Conservation (phyloP, 345 rosid species). For the Microthlaspi erraticum region DNA sequence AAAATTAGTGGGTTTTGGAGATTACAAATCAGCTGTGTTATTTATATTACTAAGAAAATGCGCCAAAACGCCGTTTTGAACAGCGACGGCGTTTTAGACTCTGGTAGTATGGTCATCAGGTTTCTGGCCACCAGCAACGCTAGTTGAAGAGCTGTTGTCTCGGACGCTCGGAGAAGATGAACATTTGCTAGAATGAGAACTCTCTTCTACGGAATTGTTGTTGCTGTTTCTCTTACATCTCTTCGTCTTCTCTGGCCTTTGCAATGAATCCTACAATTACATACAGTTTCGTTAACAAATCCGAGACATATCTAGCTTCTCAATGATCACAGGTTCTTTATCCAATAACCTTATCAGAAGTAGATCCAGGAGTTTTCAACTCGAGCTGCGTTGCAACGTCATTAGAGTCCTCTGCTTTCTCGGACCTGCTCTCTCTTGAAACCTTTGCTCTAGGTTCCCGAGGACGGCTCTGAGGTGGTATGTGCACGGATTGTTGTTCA, state of each 20-base stretch:
- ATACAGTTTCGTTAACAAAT: slow-evolving; percentile 5
- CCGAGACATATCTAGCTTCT: slow-evolving; percentile 14
- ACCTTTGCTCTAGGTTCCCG: slow-evolving; percentile 59
- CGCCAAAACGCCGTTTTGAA: too few relatives aligned
- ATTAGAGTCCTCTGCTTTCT: slow-evolving; percentile 61
- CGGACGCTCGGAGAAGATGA: slow-evolving; percentile 72
- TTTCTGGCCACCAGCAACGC: slow-evolving; percentile 60
- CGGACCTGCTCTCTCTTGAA: slow-evolving; percentile 62
- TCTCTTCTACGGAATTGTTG: slow-evolving; percentile 49
- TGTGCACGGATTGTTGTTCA: slow-evolving; percentile 63
- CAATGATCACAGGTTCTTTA: neutral
- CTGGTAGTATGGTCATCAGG: slow-evolving; percentile 29
- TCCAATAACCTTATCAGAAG: slow-evolving; percentile 62
- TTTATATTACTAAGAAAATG: too few relatives aligned
- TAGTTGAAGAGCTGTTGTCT: slow-evolving; percentile 74
- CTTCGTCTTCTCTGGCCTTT: slow-evolving; percentile 56
- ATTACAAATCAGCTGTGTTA: too few relatives aligned
- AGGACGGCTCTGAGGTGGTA: slow-evolving; percentile 51
- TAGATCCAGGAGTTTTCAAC: slow-evolving; percentile 87
- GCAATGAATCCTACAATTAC: slow-evolving; percentile 56
- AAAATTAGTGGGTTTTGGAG: too few relatives aligned
- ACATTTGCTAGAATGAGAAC: slow-evolving; percentile 66
- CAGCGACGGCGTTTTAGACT: too few relatives aligned
- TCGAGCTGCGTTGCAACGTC: slow-evolving; percentile 81
- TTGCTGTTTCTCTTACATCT: slow-evolving; percentile 53